Evolutionary conservation across 1,139 yeast species (phyloP), one percentile per base, ranked within the genome.

Genomic region (Sugiyamaella paludigena): DNA sequence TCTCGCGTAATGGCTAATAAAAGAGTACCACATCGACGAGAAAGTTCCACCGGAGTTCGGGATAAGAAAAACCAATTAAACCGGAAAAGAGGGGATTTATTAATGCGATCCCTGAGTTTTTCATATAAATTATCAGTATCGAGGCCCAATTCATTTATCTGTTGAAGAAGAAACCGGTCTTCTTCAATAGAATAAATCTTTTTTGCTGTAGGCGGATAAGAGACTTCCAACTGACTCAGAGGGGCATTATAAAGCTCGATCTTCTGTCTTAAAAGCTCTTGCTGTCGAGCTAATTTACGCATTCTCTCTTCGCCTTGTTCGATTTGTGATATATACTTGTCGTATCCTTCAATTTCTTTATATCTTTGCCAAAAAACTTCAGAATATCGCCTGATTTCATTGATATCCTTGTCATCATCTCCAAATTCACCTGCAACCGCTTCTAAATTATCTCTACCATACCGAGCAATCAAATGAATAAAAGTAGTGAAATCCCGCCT

Each of bases 1-100:
- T 64, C 68, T 41, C 67, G 49, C 5, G 64, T 63, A 32, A 64
- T 58, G 1, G 67, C 67, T 37, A 63, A 50, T 28, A 92, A 69
- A 47, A 92, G 73, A 0, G 98, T 88, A 51, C 81, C 85, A 38
- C 89, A 81, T 58, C 99, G 77, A 65, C 98, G 78, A 3, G 91
- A 83, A 39, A 92, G 66, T 62, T 92, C 99, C 53, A 83, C 89
- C 0, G 96, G 81, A 0, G 95, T 84, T 59, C 98, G 76, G 1
- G 97, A 87, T 53, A 79, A 75, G 63, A 94, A 80, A 64, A 82
- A 92, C 95, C 97, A 92, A 62, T 92, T 96, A 64, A 89, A 92
- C 40, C 80, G 75, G 72, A 92, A 92, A 48, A 86, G 67, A 44
- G 88, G 89, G 50, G 91, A 83, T 32, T 73, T 73, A 55, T 78